These are phyloP conservation scores for Ilyonectria mors-panacis DNA, from an alignment of 2,329 filamentous ascomycete genomes.

Conservation along the genomic window DNA sequence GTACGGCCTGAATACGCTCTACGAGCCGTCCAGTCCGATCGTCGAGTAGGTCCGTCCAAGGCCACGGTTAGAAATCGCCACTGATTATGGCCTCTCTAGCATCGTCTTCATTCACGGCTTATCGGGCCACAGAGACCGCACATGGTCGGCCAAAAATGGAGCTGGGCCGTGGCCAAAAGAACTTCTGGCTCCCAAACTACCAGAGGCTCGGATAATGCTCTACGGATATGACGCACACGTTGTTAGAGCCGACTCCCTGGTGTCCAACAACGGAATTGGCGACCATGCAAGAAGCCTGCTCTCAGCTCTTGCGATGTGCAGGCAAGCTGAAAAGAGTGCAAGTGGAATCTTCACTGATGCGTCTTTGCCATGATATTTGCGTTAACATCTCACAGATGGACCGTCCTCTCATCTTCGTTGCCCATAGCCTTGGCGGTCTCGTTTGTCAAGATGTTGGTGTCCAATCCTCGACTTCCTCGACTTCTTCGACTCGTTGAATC, in stretches of 20 bases:
- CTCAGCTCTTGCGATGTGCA: neutral
- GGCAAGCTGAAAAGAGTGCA: neutral
- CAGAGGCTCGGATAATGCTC: conserved; percentile 12
- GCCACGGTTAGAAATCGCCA: neutral
- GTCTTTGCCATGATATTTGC: neutral
- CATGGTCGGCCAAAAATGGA: conserved; percentile 15
- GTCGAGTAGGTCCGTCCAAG: conserved; percentile 16
- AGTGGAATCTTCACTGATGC: neutral
- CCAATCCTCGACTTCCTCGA: neutral
- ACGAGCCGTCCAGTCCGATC: conserved; percentile 2
- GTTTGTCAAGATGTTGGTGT: conserved; percentile 17
- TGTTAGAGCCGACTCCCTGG: conserved; percentile 1
- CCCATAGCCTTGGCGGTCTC: conserved; percentile 13
- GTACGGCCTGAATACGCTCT: conserved; percentile 6
- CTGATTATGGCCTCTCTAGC: conserved; percentile 2
- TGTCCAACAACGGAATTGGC: conserved; percentile 11
- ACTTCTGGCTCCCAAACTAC: conserved; percentile 5
- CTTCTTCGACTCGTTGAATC: neutral
- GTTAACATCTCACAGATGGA: neutral
- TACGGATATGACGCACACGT: conserved; percentile 22
- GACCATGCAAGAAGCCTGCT: conserved; percentile 16
- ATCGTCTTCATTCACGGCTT: conserved; percentile 20
- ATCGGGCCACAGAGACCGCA: conserved; percentile 15
- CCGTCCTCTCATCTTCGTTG: conserved; percentile 15
- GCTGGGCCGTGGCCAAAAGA: conserved; percentile 8